Evolutionary conservation across 2,329 filamentous ascomycete species (phyloP), one percentile per base, ranked within the genome.

Genomic region (Aschersonia sp.): DNA sequence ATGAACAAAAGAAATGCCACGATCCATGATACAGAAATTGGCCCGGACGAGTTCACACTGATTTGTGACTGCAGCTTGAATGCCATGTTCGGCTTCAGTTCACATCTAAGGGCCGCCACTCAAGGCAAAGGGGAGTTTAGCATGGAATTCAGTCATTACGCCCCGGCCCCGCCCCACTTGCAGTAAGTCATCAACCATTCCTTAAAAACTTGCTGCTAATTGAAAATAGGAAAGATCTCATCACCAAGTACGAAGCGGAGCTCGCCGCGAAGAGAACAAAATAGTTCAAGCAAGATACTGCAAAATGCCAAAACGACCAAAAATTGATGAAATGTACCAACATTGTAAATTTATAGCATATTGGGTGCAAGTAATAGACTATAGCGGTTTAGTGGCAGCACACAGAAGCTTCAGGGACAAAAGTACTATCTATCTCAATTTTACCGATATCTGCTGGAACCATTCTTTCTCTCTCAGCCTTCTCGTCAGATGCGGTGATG

Each of bases 71-170:
- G 88, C 71, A 89, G 83, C 63, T 68, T 98, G 63, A 95, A 97
- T 65, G 80, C 83, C 63, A 98, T 98, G 92, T 98, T 98, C 64
- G 92, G 92, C 53, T 97, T 98, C 70, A 89, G 83, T 59, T 86
- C 83, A 41, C 86, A 95, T 67, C 69, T 98, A 55, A 79, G 92
- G 57, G 92, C 92, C 11, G 86, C 89, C 29, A 97, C 89, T 2
- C 92, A 98, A 70, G 92, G 92, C 52, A 98, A 98, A 76, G 92
- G 92, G 59, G 92, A 98, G 71, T 98, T 95, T 62, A 84, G 78
- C 59, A 97, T 98, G 92, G 92, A 98, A 69, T 98, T 98, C 61
- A 92, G 85, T 66, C 92, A 97, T 70, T 98, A 98, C 60, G 81
- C 85, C 46, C 74, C 87, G 46, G 87, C 92, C 50, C 84, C 89